Evolutionary conservation across 345 rosid species (phyloP), one percentile per base, ranked within the genome.

Genomic region (Chamaenerion angustifolium): DNA sequence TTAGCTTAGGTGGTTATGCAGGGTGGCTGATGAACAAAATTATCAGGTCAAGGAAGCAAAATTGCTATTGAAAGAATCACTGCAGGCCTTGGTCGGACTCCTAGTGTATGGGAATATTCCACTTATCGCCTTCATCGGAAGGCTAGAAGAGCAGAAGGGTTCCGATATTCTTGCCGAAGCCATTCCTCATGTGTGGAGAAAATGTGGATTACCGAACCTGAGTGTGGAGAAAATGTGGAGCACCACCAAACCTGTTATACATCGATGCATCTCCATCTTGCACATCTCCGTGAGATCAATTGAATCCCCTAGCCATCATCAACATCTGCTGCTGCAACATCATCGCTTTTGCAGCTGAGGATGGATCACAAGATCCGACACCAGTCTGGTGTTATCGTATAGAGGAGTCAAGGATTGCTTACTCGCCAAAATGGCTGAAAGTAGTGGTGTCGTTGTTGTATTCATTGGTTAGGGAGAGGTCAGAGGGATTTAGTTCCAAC

Each of bases 141-240:
- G 96, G 70, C 64, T 87, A 19, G 96, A 86, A 63, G 98, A 86
- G 68, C 96, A 87, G 66, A 86, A 86, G 60, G 98, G 98, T 49
- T 92, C 98, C 43, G 96, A 86, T 56, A 83, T 82, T 65, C 65
- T 92, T 19, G 88, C 68, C 6, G 82, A 66, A 56, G 89, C 96
- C 35, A 74, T 83, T 63, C 76, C 87, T 10, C 52, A n/a, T n/a
- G n/a, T n/a, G n/a, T n/a, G n/a, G n/a, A n/a, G n/a, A n/a, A n/a
- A n/a, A n/a, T n/a, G n/a, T n/a, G n/a, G n/a, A n/a, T n/a, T n/a
- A n/a, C n/a, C n/a, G n/a, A n/a, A n/a, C n/a, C n/a, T n/a, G n/a
- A n/a, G n/a, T n/a, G n/a, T n/a, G n/a, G n/a, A n/a, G n/a, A n/a
- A n/a, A n/a, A n/a, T n/a, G n/a, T 61, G 79, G 69, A 43, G 94